phyloP scores from a whole-genome alignment of 768 basidiomycete genomes.

The Mycena crocata region DNA sequence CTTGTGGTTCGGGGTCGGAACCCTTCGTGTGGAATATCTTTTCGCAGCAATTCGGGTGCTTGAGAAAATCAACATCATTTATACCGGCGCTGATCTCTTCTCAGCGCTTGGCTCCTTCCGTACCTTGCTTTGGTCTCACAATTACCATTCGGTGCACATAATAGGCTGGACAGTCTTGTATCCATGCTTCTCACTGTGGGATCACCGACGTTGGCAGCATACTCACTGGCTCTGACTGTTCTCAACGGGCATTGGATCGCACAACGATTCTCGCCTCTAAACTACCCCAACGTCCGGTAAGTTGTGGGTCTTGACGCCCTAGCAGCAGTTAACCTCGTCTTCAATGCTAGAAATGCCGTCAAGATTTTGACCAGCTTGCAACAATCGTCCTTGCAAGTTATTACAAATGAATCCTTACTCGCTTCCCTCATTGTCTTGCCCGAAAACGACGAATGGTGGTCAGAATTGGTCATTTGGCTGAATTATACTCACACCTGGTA shows the following conservation, averaged over 20 bases:
- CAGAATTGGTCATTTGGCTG: conserved; percentile 41
- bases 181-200: conserved; percentile 52
- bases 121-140: conserved; percentile 54
- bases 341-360: conserved; percentile 39
- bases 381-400: conserved; percentile 49
- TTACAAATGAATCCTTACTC: conserved; percentile 40
- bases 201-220: conserved; percentile 52
- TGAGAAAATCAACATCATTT: not conserved
- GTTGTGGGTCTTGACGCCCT: no score
- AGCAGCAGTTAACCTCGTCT: no score
- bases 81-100: conserved; percentile 17
- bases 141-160: conserved; percentile 50
- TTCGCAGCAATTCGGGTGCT: conserved; percentile 45
- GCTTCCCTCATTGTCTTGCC: conserved; percentile 51
- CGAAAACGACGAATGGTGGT: conserved; percentile 53
- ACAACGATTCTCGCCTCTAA: conserved; percentile 35
- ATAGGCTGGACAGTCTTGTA: conserved; percentile 45
- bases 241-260: conserved; percentile 49
- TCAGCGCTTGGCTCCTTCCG: conserved; percentile 51
- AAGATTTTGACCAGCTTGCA: conserved; percentile 46
- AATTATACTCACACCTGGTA: conserved; percentile 53
- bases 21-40: conserved; percentile 44
- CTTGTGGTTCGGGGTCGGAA: conserved; percentile 35
- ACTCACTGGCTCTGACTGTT: conserved; percentile 51
- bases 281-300: conserved; percentile 38